Conservation (phyloP, 2,329 filamentous ascomycete species). For the Tolypocladium album region DNA sequence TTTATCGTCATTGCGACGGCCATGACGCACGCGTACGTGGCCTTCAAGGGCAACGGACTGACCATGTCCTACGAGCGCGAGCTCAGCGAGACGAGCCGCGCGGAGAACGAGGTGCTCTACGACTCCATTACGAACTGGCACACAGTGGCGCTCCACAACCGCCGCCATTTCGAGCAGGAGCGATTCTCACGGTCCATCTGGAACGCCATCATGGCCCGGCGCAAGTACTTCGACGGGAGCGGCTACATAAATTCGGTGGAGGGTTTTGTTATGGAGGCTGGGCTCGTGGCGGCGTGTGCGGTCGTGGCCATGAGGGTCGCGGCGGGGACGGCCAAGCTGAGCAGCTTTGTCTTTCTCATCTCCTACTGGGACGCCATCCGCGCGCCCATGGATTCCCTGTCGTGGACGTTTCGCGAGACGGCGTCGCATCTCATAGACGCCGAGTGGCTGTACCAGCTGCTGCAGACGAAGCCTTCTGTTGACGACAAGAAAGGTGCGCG, state of each 20-base stretch:
- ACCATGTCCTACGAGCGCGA: constrained; percentile 2
- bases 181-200: constrained; percentile 7
- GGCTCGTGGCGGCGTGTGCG: constrained; percentile 5
- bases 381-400: constrained; percentile 25
- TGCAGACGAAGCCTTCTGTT: constrained; percentile 47
- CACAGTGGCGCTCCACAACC: constrained; percentile 4
- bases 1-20: constrained; percentile 10
- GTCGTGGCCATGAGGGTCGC: constrained; percentile 4
- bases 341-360: constrained; percentile 48
- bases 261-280: constrained; percentile 7
- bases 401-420: constrained; percentile 14
- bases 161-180: constrained; percentile 10
- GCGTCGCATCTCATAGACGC: constrained; percentile 48
- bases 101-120: constrained; percentile 3
- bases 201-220: constrained; percentile 1
- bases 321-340: constrained; percentile 15
- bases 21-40: constrained; percentile 3
- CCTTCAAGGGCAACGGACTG: constrained; percentile 2
- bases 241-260: constrained; percentile 4
- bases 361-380: constrained; percentile 47
- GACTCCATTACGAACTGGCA: constrained; percentile 3
- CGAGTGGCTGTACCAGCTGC: constrained; percentile 46
- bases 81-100: constrained; percentile 1
- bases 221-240: neutral
- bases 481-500: constrained; percentile 33